phyloP scores from a whole-genome alignment of 352 stramenopile species.

The Phytopythium vexans region DNA sequence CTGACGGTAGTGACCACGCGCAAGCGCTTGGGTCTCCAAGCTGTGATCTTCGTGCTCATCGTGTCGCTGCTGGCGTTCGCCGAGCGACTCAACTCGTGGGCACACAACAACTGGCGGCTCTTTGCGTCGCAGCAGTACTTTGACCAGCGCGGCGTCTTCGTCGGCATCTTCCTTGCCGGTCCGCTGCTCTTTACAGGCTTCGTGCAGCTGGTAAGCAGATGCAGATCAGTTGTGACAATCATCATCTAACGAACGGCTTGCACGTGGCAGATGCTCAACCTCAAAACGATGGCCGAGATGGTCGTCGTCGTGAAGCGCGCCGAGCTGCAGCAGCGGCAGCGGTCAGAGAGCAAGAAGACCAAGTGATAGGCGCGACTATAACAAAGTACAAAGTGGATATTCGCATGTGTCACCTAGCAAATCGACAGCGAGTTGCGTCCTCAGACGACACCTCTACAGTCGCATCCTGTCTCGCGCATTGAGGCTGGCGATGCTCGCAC shows the following conservation, averaged over 20 bases:
- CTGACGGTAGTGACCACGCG: conserved; percentile 47
- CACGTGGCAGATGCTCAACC: conserved; percentile 50
- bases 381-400: background rate
- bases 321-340: conserved; percentile 57
- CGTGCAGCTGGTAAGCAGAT: conserved; percentile 55
- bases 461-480: too few relatives aligned
- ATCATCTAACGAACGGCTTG: background rate
- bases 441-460: too few relatives aligned
- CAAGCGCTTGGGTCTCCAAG: conserved; percentile 52
- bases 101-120: conserved; percentile 46
- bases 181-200: conserved; percentile 74
- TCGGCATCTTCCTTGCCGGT: conserved; percentile 77
- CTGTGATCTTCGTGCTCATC: conserved; percentile 64
- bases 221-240: background rate
- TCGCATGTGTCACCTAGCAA: background rate
- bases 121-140: conserved; percentile 85
- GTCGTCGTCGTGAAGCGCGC: conserved; percentile 75
- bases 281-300: conserved; percentile 80
- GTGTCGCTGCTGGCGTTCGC: conserved; percentile 49
- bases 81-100: conserved; percentile 69
- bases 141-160: conserved; percentile 75
- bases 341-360: conserved; percentile 43
- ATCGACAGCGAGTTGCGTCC: background rate
- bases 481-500: too few relatives aligned
- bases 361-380: conserved; percentile 19